These are phyloP conservation scores for Aurantiochytrium sp. DNA, from an alignment of 108 stramenopile genomes.

Conservation along the genomic window DNA sequence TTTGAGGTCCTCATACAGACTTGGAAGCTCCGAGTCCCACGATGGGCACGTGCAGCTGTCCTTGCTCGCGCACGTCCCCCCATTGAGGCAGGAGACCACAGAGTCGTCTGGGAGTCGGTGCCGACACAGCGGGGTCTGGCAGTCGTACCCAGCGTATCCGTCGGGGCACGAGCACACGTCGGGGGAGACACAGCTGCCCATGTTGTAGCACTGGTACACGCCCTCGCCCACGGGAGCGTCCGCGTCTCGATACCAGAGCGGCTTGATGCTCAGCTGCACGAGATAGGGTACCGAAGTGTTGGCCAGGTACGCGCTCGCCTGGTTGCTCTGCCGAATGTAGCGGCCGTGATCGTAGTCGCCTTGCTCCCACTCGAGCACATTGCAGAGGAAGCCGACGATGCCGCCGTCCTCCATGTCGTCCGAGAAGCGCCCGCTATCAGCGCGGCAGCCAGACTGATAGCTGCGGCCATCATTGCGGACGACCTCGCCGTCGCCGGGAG, in stretches of 20 bases:
- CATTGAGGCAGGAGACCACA: slow-evolving; percentile 61
- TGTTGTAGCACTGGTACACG: slow-evolving; percentile 73
- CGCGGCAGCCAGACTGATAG: background rate
- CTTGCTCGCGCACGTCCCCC: slow-evolving; percentile 63
- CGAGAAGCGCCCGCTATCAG: background rate
- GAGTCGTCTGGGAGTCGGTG: slow-evolving; percentile 8
- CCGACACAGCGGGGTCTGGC: slow-evolving; percentile 42
- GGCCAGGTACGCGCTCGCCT: background rate
- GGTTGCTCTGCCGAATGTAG: background rate
- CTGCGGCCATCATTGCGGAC: slow-evolving; percentile 27
- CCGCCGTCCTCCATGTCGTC: background rate
- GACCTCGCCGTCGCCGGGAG: background rate
- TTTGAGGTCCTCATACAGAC: slow-evolving; percentile 55
- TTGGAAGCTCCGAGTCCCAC: slow-evolving; percentile 51
- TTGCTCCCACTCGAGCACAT: slow-evolving; percentile 63
- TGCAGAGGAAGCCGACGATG: slow-evolving; percentile 59
- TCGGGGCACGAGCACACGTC: slow-evolving; percentile 46
- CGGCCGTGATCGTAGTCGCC: slow-evolving; percentile 55
- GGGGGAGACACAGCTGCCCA: slow-evolving; percentile 57
- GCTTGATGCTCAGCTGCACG: slow-evolving; percentile 30
- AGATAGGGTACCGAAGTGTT: background rate
- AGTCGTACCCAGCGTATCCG: slow-evolving; percentile 50
- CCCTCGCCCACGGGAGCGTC: slow-evolving; percentile 65
- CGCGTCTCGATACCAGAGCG: slow-evolving; percentile 45
- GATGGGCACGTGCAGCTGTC: slow-evolving; percentile 68